Percentiles rank a stretch among this genome's conserved stretches.
Conservation (phyloP, 2,329 filamentous ascomycete species). For the Huntiella savannae region DNA sequence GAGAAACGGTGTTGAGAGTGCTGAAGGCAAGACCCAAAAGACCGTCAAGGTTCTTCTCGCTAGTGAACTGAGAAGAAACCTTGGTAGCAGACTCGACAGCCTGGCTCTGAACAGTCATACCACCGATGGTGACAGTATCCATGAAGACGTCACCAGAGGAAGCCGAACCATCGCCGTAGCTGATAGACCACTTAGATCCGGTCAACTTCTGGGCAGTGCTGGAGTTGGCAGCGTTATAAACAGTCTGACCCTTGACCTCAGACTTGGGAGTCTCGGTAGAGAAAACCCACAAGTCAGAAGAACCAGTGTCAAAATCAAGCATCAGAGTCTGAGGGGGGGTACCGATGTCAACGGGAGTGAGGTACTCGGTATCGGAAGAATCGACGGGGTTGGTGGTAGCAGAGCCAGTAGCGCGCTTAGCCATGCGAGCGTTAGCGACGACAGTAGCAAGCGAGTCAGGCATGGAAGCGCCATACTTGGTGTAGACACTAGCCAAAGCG, state of each 20-base stretch:
- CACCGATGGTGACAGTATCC: constrained; percentile 25
- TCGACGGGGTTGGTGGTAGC: constrained; percentile 15
- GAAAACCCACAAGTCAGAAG: constrained; percentile 30
- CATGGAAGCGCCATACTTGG: constrained; percentile 20
- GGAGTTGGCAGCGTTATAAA: constrained; percentile 23
- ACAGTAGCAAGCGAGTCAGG: constrained; percentile 17
- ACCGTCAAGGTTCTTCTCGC: constrained; percentile 19
- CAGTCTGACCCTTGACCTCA: constrained; percentile 21
- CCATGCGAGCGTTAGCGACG: constrained; percentile 8
- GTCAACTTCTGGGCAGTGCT: constrained; percentile 20
- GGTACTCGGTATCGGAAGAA: constrained; percentile 20
- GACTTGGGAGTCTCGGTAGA: constrained; percentile 22
- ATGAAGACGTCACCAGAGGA: constrained; percentile 25
- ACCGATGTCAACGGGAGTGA: constrained; percentile 24
- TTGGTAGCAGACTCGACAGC: constrained; percentile 24
- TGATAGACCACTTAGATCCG: constrained; percentile 23
- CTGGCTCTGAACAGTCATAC: constrained; percentile 21
- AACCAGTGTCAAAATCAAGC: constrained; percentile 28
- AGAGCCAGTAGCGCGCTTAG: constrained; percentile 17
- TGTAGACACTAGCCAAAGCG: constrained; percentile 20
- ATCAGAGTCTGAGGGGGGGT: constrained; percentile 25
- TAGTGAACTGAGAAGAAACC: constrained; percentile 22
- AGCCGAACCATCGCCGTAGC: constrained; percentile 25
- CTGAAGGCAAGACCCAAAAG: constrained; percentile 27
- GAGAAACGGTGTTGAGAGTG: constrained; percentile 24